Conservation (phyloP, 805 yeast species). For the Metschnikowia chrysomelidarum region DNA sequence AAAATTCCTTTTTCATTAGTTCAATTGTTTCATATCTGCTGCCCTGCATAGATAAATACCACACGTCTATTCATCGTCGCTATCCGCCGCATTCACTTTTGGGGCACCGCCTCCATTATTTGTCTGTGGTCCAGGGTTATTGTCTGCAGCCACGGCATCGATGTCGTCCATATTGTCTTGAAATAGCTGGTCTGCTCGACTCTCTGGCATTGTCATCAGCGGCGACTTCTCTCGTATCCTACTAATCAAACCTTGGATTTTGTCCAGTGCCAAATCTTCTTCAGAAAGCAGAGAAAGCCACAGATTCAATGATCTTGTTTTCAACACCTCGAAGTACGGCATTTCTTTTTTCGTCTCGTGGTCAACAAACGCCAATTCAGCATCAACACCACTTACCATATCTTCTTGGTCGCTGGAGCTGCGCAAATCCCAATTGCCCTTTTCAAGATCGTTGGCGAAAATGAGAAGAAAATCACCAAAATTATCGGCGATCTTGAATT, state of each 20-base stretch:
- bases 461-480: conserved; percentile 86
- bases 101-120: no score
- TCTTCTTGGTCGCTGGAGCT: conserved; percentile 42
- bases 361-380: conserved; percentile 70
- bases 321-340: conserved; percentile 42
- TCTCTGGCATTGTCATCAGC: conserved; percentile 8
- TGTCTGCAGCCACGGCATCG: conserved; percentile 19
- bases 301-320: conserved; percentile 28
- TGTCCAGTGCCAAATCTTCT: conserved; percentile 10
- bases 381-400: conserved; percentile 56
- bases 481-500: conserved; percentile 78
- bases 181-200: conserved; percentile 29
- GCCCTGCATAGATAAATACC: no score
- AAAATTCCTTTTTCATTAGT: no score
- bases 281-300: conserved; percentile 31
- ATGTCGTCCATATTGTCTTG: conserved; percentile 28
- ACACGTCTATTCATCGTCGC: no score
- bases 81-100: no score
- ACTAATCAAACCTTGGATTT: conserved; percentile 5
- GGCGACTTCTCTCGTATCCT: conserved; percentile 8
- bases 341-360: conserved; percentile 45
- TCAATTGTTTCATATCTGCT: no score
- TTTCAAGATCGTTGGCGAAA: conserved; percentile 85
- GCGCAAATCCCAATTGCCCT: conserved; percentile 73
- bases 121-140: no score